A percentile compares a stretch with the other conserved stretches of the same genome.
Conservation (phyloP, 208 protist species). For the Naegleria lovaniensis region DNA sequence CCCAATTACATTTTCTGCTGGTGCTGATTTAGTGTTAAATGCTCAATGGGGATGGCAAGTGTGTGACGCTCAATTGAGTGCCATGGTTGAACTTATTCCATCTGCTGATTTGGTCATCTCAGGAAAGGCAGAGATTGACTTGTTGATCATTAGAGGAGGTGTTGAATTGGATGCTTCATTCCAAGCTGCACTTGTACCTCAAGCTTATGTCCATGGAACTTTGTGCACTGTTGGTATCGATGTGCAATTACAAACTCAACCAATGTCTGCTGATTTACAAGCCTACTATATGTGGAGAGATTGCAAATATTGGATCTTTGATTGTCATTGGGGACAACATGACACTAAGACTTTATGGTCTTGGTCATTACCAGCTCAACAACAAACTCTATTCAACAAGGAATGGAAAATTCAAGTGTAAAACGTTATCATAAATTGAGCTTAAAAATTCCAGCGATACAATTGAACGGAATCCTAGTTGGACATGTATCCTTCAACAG, state of each 20-base stretch:
- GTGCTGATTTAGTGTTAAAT: conserved; percentile 34
- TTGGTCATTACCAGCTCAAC: conserved; percentile 29
- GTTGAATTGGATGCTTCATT: conserved; percentile 36
- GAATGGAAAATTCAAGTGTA: conserved; percentile 37
- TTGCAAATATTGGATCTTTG: conserved; percentile 39
- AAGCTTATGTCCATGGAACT: conserved; percentile 43
- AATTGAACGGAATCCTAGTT: no score
- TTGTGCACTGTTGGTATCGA: conserved; percentile 40
- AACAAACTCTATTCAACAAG: conserved; percentile 32
- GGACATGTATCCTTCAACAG: no score
- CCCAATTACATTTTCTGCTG: conserved; percentile 37
- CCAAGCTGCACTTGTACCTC: conserved; percentile 36
- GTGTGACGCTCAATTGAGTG: conserved; percentile 36
- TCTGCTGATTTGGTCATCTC: conserved; percentile 24
- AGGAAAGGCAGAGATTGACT: conserved; percentile 38
- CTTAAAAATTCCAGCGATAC: no score
- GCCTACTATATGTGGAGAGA: conserved; percentile 35
- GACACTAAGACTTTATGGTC: conserved; percentile 32
- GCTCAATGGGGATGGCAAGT: conserved; percentile 41
- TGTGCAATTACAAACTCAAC: conserved; percentile 29
- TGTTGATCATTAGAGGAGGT: conserved; percentile 41
- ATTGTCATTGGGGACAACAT: conserved; percentile 38
- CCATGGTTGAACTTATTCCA: conserved; percentile 37
- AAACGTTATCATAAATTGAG: no score
- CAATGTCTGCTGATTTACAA: conserved; percentile 37